Conservation (phyloP, 768 basidiomycete genomes). For the Xerocomellus dryophilus region DNA sequence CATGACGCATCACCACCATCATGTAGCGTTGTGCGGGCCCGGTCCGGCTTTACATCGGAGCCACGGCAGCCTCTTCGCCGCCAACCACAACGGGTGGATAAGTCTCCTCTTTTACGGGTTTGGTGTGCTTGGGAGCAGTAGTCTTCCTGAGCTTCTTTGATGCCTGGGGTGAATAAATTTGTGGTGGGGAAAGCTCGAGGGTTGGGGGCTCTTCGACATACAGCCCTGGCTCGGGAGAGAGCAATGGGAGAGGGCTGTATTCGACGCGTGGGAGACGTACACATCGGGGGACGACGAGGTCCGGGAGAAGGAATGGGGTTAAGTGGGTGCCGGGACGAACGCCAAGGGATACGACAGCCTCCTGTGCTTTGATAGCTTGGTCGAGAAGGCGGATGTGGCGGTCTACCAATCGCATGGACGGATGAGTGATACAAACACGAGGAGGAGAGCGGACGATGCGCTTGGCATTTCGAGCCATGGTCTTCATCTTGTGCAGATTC, state of each 20-base stretch:
- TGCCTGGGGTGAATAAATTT: slow-evolving; percentile 12
- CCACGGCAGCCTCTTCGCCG: slow-evolving; percentile 6
- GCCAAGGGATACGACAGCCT: slow-evolving; percentile 52
- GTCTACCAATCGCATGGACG: slow-evolving; percentile 52
- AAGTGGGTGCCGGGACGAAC: slow-evolving; percentile 52
- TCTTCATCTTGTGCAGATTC: too few relatives aligned
- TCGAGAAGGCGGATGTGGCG: slow-evolving; percentile 77
- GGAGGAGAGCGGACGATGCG: background rate
- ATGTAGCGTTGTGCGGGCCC: too few relatives aligned
- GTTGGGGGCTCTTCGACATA: slow-evolving; percentile 12
- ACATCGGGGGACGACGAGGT: slow-evolving; percentile 57
- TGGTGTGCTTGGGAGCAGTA: slow-evolving; percentile 7
- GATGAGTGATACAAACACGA: background rate
- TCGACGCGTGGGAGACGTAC: slow-evolving; percentile 43
- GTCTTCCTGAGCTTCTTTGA: slow-evolving; percentile 26
- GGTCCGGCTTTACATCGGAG: too few relatives aligned
- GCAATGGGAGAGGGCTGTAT: slow-evolving; percentile 42
- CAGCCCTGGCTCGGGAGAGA: slow-evolving; percentile 29
- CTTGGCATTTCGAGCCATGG: too few relatives aligned
- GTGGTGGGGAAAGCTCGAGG: slow-evolving; percentile 12
- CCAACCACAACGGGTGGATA: slow-evolving; percentile 1
- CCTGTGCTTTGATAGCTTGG: slow-evolving; percentile 64
- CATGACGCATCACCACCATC: too few relatives aligned
- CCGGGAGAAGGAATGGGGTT: slow-evolving; percentile 56
- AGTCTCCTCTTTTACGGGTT: slow-evolving; percentile 20